phyloP scores from a whole-genome alignment of 331 rosid genomes.

The Acacia pycnantha region DNA sequence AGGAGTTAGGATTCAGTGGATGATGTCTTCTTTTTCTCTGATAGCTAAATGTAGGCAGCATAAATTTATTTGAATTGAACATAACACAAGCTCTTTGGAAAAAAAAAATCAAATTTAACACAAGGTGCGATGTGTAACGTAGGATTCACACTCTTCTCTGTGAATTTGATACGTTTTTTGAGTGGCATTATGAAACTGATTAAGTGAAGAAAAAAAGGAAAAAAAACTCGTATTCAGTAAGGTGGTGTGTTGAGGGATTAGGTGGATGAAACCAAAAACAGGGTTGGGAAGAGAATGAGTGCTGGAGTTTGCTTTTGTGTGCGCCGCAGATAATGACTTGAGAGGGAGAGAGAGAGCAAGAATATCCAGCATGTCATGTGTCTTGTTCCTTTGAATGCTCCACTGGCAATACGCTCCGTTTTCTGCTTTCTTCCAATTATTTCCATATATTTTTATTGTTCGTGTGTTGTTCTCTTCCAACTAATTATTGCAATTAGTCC shows the following conservation, averaged over 20 bases:
- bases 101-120: background rate
- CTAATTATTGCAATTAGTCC: no score
- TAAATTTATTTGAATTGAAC: background rate
- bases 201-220: no score
- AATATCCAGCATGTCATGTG: conserved; percentile 30
- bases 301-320: conserved; percentile 14
- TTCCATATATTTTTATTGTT: background rate
- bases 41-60: no score
- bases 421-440: background rate
- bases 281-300: background rate
- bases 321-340: conserved; percentile 9
- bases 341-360: background rate
- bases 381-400: background rate
- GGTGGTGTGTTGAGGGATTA: no score
- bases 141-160: background rate
- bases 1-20: no score
- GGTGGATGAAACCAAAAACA: background rate
- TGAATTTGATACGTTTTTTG: no score
- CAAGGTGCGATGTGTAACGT: background rate
- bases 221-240: no score
- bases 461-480: no score
- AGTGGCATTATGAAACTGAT: no score
- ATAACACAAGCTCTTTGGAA: no score
- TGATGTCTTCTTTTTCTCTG: no score
- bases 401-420: background rate